Evolutionary conservation across 306 rosid species (phyloP).

Genomic region (Quercus suber): DNA sequence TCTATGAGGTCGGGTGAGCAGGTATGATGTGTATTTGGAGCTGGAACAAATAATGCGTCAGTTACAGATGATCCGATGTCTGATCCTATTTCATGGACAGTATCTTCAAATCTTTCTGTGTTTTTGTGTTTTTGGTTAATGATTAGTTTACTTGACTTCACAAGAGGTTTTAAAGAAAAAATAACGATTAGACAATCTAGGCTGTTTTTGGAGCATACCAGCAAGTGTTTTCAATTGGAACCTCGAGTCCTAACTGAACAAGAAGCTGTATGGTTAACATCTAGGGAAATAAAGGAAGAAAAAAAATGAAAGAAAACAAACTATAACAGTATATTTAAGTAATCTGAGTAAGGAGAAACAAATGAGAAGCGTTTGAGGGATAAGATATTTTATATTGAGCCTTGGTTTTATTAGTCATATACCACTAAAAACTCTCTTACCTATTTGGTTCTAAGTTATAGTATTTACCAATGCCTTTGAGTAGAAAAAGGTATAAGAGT

Average conservation of each 20-base stretch:
- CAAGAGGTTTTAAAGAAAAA: constrained; percentile 4
- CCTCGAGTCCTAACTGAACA: not conserved
- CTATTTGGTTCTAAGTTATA: too few species aligned
- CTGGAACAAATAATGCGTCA: not conserved
- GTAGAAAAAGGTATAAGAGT: too few species aligned
- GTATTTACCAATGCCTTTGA: too few species aligned
- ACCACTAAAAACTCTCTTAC: too few species aligned
- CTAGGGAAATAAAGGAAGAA: not conserved
- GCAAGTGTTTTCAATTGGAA: not conserved
- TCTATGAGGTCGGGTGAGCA: constrained; percentile 37
- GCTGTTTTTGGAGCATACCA: not conserved
- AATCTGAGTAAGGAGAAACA: too few species aligned
- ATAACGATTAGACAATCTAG: not conserved
- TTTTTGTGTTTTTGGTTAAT: not conserved
- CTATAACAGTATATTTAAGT: too few species aligned
- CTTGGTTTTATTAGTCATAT: too few species aligned
- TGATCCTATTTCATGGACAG: not conserved
- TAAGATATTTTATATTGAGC: too few species aligned
- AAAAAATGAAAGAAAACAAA: too few species aligned
- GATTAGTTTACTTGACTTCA: not conserved
- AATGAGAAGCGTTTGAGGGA: too few species aligned
- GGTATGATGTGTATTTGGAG: constrained; percentile 27
- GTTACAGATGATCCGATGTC: not conserved
- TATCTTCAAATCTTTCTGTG: not conserved
- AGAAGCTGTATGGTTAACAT: not conserved